Evolutionary conservation across 148 eudicot genomes (phyloP), one percentile per base, ranked within the genome.

Genomic region (Tetragonia tetragonoides): DNA sequence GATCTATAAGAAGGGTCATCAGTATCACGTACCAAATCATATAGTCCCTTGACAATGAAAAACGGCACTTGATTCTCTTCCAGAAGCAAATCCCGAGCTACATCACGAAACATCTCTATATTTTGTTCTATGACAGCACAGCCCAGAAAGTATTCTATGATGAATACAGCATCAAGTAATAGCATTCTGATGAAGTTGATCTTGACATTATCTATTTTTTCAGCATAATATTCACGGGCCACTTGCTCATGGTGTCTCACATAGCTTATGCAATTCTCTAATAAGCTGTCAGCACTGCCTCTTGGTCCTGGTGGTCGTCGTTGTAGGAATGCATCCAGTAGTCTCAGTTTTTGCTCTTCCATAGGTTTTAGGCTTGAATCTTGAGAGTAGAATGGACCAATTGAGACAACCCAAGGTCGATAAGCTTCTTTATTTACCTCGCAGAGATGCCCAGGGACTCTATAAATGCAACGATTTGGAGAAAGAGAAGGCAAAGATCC

Each of bases 61-160:
- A 57, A 79, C 0, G 83, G 83, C 39, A 83, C 51, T 72, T 83
- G 85, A 23, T 83, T 79, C 47, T 79, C 85, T 49, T 68, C 71
- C 15, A 79, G 28, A 2, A 42, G 28, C 65, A 83, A 10, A 39
- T 83, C 84, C 7, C 40, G 68, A 24, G 41, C 64, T 9, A 81
- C 73, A 1, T 1, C n/a, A 63, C n/a, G 9, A 53, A 72, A 72
- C 40, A 72, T 14, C 70, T 66, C 64, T 8, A 66, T 23, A 21
- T 40, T 73, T 4, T 62, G 39, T 4, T 79, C 42, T 40, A 70
- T 47, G 8, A 70, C 61, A 3, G 28, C 20, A n/a, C 56, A 2
- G 2, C 34, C 34, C 12, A 28, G 54, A n/a, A 79, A 75, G 46
- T 18, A 4, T 63, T 69, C 73, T 1, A 83, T 20, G 24, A 81